These are phyloP conservation scores for Phytophthora rubi DNA, from an alignment of 352 stramenopile species.

Conservation along the genomic window DNA sequence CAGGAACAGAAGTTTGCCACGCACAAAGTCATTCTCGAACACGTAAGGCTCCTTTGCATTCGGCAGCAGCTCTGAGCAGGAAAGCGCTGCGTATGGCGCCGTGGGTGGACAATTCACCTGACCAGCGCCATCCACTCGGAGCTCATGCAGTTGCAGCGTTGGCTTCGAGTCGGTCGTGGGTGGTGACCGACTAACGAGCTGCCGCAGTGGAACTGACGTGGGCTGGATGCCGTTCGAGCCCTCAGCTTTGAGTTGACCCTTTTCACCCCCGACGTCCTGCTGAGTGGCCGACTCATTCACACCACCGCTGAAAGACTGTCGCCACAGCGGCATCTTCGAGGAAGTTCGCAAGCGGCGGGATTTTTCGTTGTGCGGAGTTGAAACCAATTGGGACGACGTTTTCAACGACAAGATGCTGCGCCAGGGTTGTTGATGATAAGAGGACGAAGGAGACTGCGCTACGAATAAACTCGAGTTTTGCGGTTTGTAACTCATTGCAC, in stretches of 20 bases:
- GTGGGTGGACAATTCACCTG: conserved; percentile 3
- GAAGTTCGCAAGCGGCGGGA: background rate
- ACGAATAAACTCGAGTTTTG: background rate
- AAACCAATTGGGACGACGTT: background rate
- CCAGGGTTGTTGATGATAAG: background rate
- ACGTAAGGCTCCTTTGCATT: conserved; percentile 48
- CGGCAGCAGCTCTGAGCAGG: conserved; percentile 25
- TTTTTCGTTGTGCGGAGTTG: background rate
- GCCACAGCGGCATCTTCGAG: conserved; percentile 1
- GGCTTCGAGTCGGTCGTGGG: conserved; percentile 1
- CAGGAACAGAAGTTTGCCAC: conserved; percentile 74
- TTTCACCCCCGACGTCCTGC: background rate
- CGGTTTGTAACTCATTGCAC: background rate
- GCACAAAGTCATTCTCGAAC: conserved; percentile 88
- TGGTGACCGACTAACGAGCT: background rate
- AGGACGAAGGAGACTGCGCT: background rate
- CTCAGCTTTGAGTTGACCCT: background rate
- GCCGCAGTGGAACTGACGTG: background rate
- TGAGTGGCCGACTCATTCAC: background rate
- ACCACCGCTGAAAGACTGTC: background rate
- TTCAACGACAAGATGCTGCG: background rate
- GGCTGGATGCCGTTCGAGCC: background rate
- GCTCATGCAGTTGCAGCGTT: conserved; percentile 19
- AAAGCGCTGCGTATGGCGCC: conserved; percentile 7
- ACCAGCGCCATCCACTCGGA: conserved; percentile 20